phyloP scores from a whole-genome alignment of 1,139 yeast genomes.

The Taphrina deformans region DNA sequence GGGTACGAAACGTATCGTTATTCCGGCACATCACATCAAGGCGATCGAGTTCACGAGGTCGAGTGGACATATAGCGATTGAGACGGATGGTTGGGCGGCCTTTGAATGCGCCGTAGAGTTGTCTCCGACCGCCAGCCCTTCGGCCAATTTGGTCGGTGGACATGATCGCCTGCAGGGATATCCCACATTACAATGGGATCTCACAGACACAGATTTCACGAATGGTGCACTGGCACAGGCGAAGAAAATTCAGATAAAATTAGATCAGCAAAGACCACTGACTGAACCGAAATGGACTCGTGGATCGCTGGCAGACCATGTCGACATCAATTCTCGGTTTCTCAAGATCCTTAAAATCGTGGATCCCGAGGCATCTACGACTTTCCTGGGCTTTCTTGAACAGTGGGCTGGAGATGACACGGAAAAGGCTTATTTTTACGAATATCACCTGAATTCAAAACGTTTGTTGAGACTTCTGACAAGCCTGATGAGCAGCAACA shows the following conservation, averaged over 20 bases:
- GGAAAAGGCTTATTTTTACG: background rate
- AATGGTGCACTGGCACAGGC: slow-evolving; percentile 38
- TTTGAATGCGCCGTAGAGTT: slow-evolving; percentile 36
- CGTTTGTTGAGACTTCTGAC: slow-evolving; percentile 8
- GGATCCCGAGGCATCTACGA: slow-evolving; percentile 23
- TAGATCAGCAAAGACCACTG: slow-evolving; percentile 39
- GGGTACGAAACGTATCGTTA: slow-evolving; percentile 41
- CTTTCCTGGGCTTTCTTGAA: slow-evolving; percentile 8
- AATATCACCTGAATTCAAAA: background rate
- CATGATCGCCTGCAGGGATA: slow-evolving; percentile 23
- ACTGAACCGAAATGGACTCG: slow-evolving; percentile 43
- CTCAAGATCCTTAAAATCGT: slow-evolving; percentile 32
- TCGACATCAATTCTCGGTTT: slow-evolving; percentile 41
- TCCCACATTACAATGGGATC: slow-evolving; percentile 1
- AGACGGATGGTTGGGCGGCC: slow-evolving; percentile 41
- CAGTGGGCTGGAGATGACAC: slow-evolving; percentile 23
- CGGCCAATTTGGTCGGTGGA: background rate
- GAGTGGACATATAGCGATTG: slow-evolving; percentile 39
- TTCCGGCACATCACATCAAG: slow-evolving; percentile 41
- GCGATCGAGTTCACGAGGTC: slow-evolving; percentile 39
- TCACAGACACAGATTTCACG: slow-evolving; percentile 40
- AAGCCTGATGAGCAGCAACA: slow-evolving; percentile 12
- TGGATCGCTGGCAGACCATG: slow-evolving; percentile 41
- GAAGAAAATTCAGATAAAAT: slow-evolving; percentile 40
- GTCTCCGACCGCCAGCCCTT: background rate